phyloP scores from a whole-genome alignment of 176 grass and related monocot species.

The Rhynchospora breviuscula region DNA sequence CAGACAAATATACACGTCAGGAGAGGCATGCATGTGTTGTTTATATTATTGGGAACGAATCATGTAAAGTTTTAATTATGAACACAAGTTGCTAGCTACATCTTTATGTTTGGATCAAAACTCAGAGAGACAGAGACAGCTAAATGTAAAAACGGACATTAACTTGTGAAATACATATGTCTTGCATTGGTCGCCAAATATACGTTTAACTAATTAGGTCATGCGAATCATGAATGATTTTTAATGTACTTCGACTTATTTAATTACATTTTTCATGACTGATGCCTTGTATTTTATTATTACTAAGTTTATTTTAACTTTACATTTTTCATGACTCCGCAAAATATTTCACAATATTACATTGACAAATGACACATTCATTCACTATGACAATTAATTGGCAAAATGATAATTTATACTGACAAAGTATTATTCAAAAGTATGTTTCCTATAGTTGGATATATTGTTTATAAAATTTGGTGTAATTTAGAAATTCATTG shows the following conservation, averaged over 20 bases:
- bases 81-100: neutral
- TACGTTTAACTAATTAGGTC: neutral
- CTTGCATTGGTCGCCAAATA: conserved; percentile 2
- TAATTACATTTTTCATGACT: neutral
- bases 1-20: conserved; percentile 7
- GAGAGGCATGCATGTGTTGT: neutral
- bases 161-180: conserved; percentile 15
- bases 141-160: neutral
- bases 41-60: conserved; percentile 6
- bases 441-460: too few species aligned
- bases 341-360: too few species aligned
- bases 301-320: neutral
- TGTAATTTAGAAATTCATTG: too few species aligned
- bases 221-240: too few species aligned
- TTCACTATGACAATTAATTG: too few species aligned
- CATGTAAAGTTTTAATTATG: neutral
- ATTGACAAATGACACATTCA: too few species aligned
- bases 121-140: neutral
- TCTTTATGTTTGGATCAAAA: neutral
- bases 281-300: neutral
- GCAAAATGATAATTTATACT: too few species aligned
- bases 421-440: too few species aligned
- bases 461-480: too few species aligned
- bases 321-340: too few species aligned
- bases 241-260: neutral